Conservation (phyloP, 768 basidiomycete species). For the Panus rudis region DNA sequence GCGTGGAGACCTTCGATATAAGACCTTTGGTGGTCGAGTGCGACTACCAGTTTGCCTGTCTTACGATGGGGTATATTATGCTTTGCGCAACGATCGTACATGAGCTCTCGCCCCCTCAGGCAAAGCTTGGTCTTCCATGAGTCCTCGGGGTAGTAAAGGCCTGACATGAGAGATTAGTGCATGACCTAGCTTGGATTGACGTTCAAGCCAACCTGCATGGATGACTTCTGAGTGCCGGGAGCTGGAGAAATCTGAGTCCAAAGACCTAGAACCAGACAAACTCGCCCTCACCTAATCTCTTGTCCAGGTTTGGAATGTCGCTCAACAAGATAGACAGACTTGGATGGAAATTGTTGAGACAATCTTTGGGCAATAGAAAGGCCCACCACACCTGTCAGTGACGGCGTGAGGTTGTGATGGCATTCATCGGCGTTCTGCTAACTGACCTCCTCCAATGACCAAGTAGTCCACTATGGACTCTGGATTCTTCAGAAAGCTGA, state of each 20-base stretch:
- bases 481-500: conserved; percentile 39
- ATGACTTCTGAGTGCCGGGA: conserved; percentile 95
- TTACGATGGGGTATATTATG: conserved; percentile 62
- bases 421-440: neutral
- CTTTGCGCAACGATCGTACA: conserved; percentile 68
- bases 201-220: conserved; percentile 57
- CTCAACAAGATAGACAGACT: conserved; percentile 78
- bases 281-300: conserved; percentile 64
- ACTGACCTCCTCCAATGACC: conserved; percentile 78
- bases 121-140: conserved; percentile 86
- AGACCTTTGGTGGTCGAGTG: conserved; percentile 50
- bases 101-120: conserved; percentile 74
- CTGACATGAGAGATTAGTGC: conserved; percentile 29
- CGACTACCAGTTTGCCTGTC: conserved; percentile 88
- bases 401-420: neutral
- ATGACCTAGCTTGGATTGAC: neutral
- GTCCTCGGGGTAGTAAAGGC: conserved; percentile 74
- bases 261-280: conserved; percentile 1
- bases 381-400: conserved; percentile 63
- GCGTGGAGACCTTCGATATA: conserved; percentile 68
- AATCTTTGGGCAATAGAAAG: conserved; percentile 79
- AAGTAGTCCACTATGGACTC: conserved; percentile 75
- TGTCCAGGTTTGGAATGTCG: conserved; percentile 69
- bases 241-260: conserved; percentile 30
- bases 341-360: conserved; percentile 51